Base-by-base conservation (phyloP, 805 yeast genomes). In the Cephaloascus albidus region DNA sequence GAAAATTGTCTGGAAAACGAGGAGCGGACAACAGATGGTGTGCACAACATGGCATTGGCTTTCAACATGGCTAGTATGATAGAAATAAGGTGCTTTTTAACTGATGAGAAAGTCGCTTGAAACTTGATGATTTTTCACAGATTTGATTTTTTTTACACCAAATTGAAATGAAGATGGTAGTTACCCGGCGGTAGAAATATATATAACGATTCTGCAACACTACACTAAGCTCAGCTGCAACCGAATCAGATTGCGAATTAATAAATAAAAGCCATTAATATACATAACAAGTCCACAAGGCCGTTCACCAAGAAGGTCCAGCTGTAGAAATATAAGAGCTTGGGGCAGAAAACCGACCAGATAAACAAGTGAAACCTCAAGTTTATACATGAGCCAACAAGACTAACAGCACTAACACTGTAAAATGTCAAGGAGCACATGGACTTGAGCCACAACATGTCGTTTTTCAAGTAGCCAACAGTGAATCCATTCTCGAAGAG, bases 281-380 rank as follows among this genome's bases (percentile, higher is more conserved):
- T 32, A 14, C 10, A 20, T 10, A 48, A 12, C 19, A 50, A 40
- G 47, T 39, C 79, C 39, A 39, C 63, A 35, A 49, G 58, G 58
- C 68, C 39, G 39, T 62, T 60, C 36, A 78, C 63, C 35, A 76
- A 62, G 3, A 74, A 40, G 26, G 72, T 63, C 97, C 97, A 93
- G 3, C 80, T 78, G 2, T 78, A 76, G 47, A 81, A 80, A 55
- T 82, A 93, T 28, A 94, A 70, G 3, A 93, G 57, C 52, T 89
- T 90, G 1, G 98, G 98, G 38, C 95, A 85, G 62, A 93, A 93
- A 5, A 93, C 98, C 2, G 97, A 89, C 98, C 98, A 93, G 8
- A 93, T 84, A 55, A 93, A 93, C 41, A 93, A 65, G 57, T 93
- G 98, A 52, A 81, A 84, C 48, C 95, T 69, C 48, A 89, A 68